Evolutionary conservation across 768 basidiomycete species (phyloP).

Genomic region (Boletus reticuloceps): DNA sequence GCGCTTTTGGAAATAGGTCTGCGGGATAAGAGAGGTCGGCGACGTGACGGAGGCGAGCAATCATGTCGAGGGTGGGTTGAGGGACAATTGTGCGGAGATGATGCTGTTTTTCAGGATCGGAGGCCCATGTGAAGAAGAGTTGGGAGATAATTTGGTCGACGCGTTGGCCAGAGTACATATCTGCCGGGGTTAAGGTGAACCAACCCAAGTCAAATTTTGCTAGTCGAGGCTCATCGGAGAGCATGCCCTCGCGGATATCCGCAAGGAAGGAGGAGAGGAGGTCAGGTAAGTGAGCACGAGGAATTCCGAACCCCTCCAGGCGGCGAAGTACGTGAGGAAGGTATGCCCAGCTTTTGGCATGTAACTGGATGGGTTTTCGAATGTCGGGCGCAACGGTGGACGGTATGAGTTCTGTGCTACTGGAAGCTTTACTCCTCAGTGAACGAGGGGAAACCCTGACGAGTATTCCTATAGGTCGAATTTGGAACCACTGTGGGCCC

Average conservation of each 20-base stretch:
- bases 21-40: slow-evolving; percentile 46
- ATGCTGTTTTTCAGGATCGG: slow-evolving; percentile 29
- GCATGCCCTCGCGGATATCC: slow-evolving; percentile 36
- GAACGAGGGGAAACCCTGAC: neutral
- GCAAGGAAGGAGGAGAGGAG: slow-evolving; percentile 44
- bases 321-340: slow-evolving; percentile 35
- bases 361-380: slow-evolving; percentile 30
- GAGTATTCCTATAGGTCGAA: neutral
- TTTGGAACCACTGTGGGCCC: slow-evolving; percentile 1
- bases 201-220: slow-evolving; percentile 41
- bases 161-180: slow-evolving; percentile 23
- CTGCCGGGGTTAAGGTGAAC: slow-evolving; percentile 38
- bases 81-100: slow-evolving; percentile 29
- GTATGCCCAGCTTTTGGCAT: slow-evolving; percentile 41
- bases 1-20: slow-evolving; percentile 50
- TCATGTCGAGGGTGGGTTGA: slow-evolving; percentile 33
- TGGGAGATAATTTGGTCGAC: slow-evolving; percentile 51
- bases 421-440: neutral
- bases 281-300: slow-evolving; percentile 32
- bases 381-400: slow-evolving; percentile 10
- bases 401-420: neutral
- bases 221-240: slow-evolving; percentile 12
- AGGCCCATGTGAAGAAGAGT: slow-evolving; percentile 57
- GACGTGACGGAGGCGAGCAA: slow-evolving; percentile 38
- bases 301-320: slow-evolving; percentile 50